Evolutionary conservation across 2,329 filamentous ascomycete genomes (phyloP).

Genomic region (Calonectria multiphialidica): DNA sequence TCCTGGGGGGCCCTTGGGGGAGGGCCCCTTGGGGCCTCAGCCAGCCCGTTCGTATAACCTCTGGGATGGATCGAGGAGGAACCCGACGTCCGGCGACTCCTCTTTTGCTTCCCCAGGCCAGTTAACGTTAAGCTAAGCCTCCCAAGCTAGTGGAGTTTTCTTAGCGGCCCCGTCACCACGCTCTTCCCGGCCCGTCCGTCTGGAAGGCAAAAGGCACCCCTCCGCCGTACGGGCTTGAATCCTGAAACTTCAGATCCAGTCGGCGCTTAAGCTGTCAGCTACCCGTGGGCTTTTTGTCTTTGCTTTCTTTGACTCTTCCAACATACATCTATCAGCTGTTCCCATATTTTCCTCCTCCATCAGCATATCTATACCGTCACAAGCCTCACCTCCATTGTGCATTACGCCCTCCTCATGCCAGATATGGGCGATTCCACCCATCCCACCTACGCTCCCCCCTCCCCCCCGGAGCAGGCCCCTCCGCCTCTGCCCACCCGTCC

Average conservation of each 20-base stretch:
- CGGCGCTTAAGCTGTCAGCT: conserved; percentile 9
- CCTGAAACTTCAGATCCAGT: conserved; percentile 13
- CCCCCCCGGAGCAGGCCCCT: conserved; percentile 7
- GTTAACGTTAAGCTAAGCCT: conserved; percentile 11
- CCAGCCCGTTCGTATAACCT: conserved; percentile 2
- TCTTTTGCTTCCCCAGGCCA: conserved; percentile 11
- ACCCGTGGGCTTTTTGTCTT: too few relatives aligned
- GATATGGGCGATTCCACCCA: conserved; percentile 29
- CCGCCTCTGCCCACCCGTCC: conserved; percentile 21
- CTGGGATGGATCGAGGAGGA: neutral
- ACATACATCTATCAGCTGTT: neutral
- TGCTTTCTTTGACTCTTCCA: neutral
- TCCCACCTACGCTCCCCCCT: conserved; percentile 6
- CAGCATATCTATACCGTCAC: conserved; percentile 1
- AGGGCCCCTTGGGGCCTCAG: neutral
- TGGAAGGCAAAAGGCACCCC: conserved; percentile 1
- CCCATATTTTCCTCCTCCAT: neutral
- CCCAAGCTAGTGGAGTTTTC: conserved; percentile 10
- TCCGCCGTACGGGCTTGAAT: neutral
- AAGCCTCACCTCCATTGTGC: neutral
- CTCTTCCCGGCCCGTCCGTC: conserved; percentile 6
- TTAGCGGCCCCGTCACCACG: conserved; percentile 7
- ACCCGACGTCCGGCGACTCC: neutral
- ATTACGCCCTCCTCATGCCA: neutral
- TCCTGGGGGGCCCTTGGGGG: too few relatives aligned